Evolutionary conservation across 306 rosid genomes (phyloP).

Genomic region (Erythrophleum fordii): DNA sequence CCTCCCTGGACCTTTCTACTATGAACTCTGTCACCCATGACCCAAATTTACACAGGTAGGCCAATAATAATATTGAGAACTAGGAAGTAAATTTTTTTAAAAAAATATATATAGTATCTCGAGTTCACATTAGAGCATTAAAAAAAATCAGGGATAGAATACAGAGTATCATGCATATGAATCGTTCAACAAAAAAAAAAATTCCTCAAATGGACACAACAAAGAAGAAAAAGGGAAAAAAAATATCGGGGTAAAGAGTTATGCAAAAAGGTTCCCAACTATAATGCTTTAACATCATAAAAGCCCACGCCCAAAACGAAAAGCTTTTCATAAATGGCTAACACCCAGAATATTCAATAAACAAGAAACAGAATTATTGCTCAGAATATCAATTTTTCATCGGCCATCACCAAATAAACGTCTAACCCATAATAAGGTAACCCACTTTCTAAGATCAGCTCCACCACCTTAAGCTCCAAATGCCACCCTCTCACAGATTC

Average conservation of each 20-base stretch:
- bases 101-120: background rate
- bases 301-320: conserved; percentile 25
- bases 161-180: background rate
- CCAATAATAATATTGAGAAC: background rate
- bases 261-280: conserved; percentile 26
- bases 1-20: background rate
- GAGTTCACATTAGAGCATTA: background rate
- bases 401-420: conserved; percentile 16
- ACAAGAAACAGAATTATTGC: conserved; percentile 5
- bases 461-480: conserved; percentile 39
- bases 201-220: background rate
- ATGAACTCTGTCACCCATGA: background rate
- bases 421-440: conserved; percentile 30
- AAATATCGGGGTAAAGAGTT: background rate
- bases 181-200: background rate
- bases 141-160: background rate
- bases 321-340: conserved; percentile 36
- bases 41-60: background rate
- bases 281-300: background rate
- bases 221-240: background rate
- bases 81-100: background rate
- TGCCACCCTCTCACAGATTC: conserved; percentile 39
- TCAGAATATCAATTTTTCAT: conserved; percentile 20
- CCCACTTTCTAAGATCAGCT: conserved; percentile 18
- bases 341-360: conserved; percentile 37